Percentiles rank a stretch among this genome's conserved stretches.
These are phyloP conservation scores for Prinsepia uniflora DNA, from an alignment of 306 rosid genomes.

Conservation along the genomic window DNA sequence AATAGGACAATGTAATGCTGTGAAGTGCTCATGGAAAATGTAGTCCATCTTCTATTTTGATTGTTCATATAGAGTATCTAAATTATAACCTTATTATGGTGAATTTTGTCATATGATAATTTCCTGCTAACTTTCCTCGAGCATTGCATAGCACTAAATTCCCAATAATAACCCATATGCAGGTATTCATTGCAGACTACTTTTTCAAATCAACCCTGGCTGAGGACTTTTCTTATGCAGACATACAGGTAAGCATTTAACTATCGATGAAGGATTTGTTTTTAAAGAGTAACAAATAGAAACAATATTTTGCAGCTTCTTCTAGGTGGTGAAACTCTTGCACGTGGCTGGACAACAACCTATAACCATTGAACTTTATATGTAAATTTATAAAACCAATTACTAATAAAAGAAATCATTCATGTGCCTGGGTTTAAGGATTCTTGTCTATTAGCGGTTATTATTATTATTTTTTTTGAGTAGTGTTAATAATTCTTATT, in stretches of 20 bases:
- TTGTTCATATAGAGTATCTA: not conserved
- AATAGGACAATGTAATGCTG: not conserved
- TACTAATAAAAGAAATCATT: not conserved
- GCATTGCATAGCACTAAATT: constrained; percentile 7
- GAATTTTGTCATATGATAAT: not conserved
- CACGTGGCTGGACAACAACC: not conserved
- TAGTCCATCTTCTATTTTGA: not conserved
- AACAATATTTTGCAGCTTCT: not conserved
- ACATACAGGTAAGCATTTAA: constrained; percentile 56
- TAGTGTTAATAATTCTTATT: not conserved
- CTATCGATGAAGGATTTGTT: not conserved
- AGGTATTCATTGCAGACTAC: constrained; percentile 81
- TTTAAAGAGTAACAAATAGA: not conserved
- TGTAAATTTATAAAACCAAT: not conserved
- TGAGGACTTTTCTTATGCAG: constrained; percentile 67
- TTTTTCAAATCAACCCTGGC: constrained; percentile 76
- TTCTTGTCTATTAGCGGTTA: not conserved
- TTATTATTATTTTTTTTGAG: too few relatives aligned
- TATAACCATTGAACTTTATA: not conserved
- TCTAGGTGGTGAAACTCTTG: not conserved
- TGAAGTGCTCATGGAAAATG: not conserved
- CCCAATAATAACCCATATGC: constrained; percentile 28
- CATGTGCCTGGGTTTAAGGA: not conserved
- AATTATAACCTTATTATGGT: not conserved
- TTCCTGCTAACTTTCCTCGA: constrained; percentile 14